Conservation (phyloP, 129 eudicot species). For the Chrysanthemum lavandulifolium region DNA sequence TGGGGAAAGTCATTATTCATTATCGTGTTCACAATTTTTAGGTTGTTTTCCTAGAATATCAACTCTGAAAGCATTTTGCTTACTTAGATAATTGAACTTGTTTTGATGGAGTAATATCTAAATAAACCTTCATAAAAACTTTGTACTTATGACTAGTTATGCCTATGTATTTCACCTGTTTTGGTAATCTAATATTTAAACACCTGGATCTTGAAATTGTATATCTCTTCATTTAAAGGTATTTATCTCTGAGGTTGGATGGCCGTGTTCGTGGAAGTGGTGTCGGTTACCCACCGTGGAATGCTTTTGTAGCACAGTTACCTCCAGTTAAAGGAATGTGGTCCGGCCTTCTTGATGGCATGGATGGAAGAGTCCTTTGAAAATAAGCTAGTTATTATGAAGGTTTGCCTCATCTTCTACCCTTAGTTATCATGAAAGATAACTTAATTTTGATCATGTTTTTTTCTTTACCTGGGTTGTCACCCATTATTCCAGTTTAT, state of each 20-base stretch:
- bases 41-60: constrained; percentile 2
- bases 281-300: constrained; percentile 97
- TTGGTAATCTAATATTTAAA: not conserved
- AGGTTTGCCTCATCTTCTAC: constrained; percentile 34
- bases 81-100: not conserved
- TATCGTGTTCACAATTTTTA: not conserved
- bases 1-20: constrained; percentile 3
- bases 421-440: not conserved
- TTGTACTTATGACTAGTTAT: not conserved
- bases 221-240: constrained; percentile 40
- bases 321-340: constrained; percentile 95
- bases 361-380: constrained; percentile 88
- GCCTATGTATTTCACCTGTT: constrained; percentile 1
- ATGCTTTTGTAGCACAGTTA: constrained; percentile 89
- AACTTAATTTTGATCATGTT: not conserved
- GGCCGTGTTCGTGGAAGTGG: constrained; percentile 99
- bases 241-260: constrained; percentile 71
- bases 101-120: not conserved
- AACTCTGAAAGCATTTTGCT: not conserved
- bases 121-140: not conserved
- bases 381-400: constrained; percentile 12
- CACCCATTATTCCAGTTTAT: constrained; percentile 13
- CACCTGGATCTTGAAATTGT: constrained; percentile 3
- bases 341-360: constrained; percentile 96
- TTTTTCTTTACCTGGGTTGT: constrained; percentile 8